Conservation (phyloP, 208 protist species). For the Novymonas esmeraldas region DNA sequence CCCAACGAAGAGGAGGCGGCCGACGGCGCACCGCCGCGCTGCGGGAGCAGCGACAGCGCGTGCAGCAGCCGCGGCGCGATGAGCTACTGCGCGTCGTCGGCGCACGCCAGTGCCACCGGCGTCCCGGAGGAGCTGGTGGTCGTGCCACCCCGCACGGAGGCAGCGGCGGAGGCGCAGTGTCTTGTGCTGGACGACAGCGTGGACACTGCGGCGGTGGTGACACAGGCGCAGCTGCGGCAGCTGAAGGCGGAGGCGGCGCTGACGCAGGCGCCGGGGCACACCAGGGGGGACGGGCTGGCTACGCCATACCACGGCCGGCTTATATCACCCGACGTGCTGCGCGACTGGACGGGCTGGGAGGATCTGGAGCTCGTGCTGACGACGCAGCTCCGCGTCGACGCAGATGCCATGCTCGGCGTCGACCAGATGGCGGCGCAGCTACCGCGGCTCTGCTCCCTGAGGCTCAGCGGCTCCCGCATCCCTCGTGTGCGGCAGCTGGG, state of each 20-base stretch:
- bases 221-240: constrained; percentile 7
- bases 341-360: constrained; percentile 76
- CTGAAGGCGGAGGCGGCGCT: background rate
- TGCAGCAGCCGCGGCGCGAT: constrained; percentile 1
- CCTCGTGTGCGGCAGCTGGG: constrained; percentile 75
- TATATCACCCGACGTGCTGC: constrained; percentile 66
- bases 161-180: background rate
- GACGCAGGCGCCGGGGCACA: background rate
- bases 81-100: constrained; percentile 6
- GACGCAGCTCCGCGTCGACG: constrained; percentile 74
- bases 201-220: constrained; percentile 2
- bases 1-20: background rate
- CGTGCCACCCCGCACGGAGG: background rate
- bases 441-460: constrained; percentile 63
- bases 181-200: constrained; percentile 12
- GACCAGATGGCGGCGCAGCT: constrained; percentile 56
- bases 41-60: background rate
- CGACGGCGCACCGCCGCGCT: background rate
- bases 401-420: constrained; percentile 53
- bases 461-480: constrained; percentile 68
- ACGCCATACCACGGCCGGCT: constrained; percentile 30
- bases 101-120: background rate
- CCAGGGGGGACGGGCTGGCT: background rate
- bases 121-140: background rate
- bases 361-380: constrained; percentile 68